phyloP scores from a whole-genome alignment of 345 rosid genomes.

The Euphorbia tirucalli region DNA sequence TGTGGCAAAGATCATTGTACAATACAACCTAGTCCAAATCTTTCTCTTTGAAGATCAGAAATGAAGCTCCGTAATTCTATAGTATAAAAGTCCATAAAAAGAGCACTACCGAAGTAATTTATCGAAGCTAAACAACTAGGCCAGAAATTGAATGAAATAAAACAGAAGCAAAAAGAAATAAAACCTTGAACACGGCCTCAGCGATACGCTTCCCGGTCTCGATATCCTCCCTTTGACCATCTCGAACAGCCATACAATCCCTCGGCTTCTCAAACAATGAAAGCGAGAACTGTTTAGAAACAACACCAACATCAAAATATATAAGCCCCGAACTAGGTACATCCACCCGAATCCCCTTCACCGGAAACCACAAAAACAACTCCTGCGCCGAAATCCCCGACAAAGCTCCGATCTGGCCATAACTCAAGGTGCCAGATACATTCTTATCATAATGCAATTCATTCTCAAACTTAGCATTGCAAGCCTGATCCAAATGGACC shows the following conservation, averaged over 20 bases:
- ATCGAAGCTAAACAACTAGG: neutral
- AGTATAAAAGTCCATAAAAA: no score
- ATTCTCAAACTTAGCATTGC: slow-evolving; percentile 85
- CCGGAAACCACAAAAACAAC: slow-evolving; percentile 86
- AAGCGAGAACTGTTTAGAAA: slow-evolving; percentile 73
- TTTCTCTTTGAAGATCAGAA: neutral
- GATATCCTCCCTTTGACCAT: slow-evolving; percentile 14
- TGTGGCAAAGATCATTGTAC: neutral
- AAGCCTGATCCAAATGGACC: slow-evolving; percentile 67
- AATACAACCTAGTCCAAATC: neutral
- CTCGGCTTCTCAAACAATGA: slow-evolving; percentile 82
- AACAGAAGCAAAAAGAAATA: neutral
- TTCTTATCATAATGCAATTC: slow-evolving; percentile 76
- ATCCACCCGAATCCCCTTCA: slow-evolving; percentile 77
- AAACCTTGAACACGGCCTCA: slow-evolving; percentile 41
- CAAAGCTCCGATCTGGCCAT: slow-evolving; percentile 55
- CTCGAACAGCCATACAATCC: slow-evolving; percentile 53
- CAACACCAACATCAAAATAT: slow-evolving; percentile 85
- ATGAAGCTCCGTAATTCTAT: neutral
- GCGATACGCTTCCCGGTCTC: slow-evolving; percentile 8
- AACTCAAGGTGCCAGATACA: slow-evolving; percentile 61
- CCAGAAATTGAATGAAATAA: neutral
- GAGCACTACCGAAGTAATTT: neutral
- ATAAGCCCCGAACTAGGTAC: slow-evolving; percentile 85
- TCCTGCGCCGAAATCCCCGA: slow-evolving; percentile 86